Conservation (phyloP, 345 rosid species). For the Trapa incisa region DNA sequence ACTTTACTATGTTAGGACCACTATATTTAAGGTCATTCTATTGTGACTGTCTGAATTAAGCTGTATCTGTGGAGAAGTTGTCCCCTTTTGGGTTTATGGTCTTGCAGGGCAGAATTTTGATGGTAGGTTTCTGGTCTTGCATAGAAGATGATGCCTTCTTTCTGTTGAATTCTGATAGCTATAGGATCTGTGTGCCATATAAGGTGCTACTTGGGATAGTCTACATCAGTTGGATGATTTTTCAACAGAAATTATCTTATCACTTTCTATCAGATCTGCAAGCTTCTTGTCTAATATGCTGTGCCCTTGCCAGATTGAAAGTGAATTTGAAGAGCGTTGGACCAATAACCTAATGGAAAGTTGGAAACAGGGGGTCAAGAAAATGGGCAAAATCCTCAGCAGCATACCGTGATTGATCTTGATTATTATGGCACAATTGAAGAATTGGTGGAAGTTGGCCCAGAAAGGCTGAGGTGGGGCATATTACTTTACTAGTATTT, state of each 20-base stretch:
- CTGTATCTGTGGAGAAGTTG: too few species aligned
- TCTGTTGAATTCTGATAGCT: background rate
- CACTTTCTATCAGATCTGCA: background rate
- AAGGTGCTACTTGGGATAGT: background rate
- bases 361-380: slow-evolving; percentile 46
- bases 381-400: slow-evolving; percentile 38
- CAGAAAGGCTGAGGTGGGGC: slow-evolving; percentile 76
- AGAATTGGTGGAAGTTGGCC: slow-evolving; percentile 81
- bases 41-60: too few species aligned
- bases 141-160: background rate
- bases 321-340: slow-evolving; percentile 81
- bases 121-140: too few species aligned
- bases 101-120: too few species aligned
- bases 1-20: too few species aligned
- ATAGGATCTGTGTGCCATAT: background rate
- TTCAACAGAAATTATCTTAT: background rate
- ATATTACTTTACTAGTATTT: background rate
- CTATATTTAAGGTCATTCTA: too few species aligned
- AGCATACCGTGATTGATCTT: slow-evolving; percentile 54
- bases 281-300: background rate
- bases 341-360: slow-evolving; percentile 36
- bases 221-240: background rate
- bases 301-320: slow-evolving; percentile 32
- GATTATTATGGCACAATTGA: slow-evolving; percentile 84
- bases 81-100: too few species aligned